A percentile compares a stretch with the other conserved stretches of the same genome.
Conservation (phyloP, 1,139 yeast genomes). For the Arxiozyma heterogenica region DNA sequence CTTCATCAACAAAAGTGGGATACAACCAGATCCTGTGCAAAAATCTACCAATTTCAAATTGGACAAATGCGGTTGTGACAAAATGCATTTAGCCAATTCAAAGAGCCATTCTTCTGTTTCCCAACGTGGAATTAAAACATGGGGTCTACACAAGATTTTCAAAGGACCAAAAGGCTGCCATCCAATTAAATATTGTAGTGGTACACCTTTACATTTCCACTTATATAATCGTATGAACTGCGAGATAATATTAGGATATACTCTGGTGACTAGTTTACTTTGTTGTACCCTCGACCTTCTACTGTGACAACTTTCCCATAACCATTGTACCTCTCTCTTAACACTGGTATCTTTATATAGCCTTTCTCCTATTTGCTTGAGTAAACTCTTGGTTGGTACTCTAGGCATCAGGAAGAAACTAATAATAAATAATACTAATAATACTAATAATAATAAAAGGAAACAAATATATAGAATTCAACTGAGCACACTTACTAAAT, state of each 20-base stretch:
- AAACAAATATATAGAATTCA: too few species aligned
- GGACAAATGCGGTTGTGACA: neutral
- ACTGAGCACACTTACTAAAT: too few species aligned
- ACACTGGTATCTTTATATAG: neutral
- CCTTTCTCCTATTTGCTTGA: neutral
- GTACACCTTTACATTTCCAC: constrained; percentile 43
- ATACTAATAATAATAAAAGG: too few species aligned
- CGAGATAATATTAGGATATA: neutral
- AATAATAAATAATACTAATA: too few species aligned
- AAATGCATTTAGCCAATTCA: constrained; percentile 31
- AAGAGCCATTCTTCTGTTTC: constrained; percentile 90
- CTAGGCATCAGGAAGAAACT: constrained; percentile 1
- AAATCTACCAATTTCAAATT: constrained; percentile 47
- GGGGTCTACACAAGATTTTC: constrained; percentile 47
- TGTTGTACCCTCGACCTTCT: neutral
- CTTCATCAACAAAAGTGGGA: constrained; percentile 47
- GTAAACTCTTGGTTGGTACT: neutral
- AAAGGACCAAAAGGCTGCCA: constrained; percentile 78
- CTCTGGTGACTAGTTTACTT: constrained; percentile 16
- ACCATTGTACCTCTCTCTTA: neutral
- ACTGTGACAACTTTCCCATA: neutral
- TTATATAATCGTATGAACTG: constrained; percentile 22
- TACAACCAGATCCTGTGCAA: constrained; percentile 90
- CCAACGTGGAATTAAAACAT: constrained; percentile 84
- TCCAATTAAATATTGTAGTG: constrained; percentile 77